Evolutionary conservation across 768 basidiomycete genomes (phyloP).

Genomic region (Tulasnella calospora): DNA sequence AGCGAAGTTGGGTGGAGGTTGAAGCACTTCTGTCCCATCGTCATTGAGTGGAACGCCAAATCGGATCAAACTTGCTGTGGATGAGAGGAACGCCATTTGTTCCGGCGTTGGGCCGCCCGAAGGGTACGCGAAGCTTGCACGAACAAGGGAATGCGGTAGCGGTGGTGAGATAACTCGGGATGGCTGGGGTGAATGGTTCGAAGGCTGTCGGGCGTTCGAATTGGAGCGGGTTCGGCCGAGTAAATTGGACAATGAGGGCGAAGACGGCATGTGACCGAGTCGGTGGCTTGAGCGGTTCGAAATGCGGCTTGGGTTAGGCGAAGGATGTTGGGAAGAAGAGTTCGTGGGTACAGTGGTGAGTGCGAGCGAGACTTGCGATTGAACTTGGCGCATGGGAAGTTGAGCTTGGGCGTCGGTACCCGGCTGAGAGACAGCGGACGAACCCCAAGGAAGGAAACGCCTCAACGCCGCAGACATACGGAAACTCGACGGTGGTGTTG

Average conservation of each 20-base stretch:
- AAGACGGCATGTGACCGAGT: constrained; percentile 20
- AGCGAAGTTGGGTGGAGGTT: constrained; percentile 6
- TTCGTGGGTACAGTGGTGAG: constrained; percentile 36
- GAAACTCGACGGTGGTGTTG: neutral
- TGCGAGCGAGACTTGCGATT: constrained; percentile 16
- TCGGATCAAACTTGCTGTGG: constrained; percentile 56
- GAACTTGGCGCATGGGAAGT: neutral
- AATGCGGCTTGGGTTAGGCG: constrained; percentile 9
- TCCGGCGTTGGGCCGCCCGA: constrained; percentile 54
- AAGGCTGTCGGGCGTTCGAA: constrained; percentile 10
- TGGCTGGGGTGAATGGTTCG: constrained; percentile 54
- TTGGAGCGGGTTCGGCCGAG: constrained; percentile 25
- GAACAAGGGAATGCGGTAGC: constrained; percentile 63
- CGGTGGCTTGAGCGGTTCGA: constrained; percentile 23
- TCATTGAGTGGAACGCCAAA: constrained; percentile 75
- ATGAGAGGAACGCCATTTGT: constrained; percentile 63
- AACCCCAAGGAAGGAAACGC: constrained; percentile 24
- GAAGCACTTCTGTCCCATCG: constrained; percentile 41
- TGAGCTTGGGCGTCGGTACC: neutral
- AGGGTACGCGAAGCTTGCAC: constrained; percentile 68
- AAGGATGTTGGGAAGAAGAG: constrained; percentile 1
- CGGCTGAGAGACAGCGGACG: neutral
- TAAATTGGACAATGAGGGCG: constrained; percentile 3
- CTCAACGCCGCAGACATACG: constrained; percentile 18
- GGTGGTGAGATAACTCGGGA: constrained; percentile 60